Conservation (phyloP, 768 basidiomycete genomes). For the Nevesoporus exiguus region DNA sequence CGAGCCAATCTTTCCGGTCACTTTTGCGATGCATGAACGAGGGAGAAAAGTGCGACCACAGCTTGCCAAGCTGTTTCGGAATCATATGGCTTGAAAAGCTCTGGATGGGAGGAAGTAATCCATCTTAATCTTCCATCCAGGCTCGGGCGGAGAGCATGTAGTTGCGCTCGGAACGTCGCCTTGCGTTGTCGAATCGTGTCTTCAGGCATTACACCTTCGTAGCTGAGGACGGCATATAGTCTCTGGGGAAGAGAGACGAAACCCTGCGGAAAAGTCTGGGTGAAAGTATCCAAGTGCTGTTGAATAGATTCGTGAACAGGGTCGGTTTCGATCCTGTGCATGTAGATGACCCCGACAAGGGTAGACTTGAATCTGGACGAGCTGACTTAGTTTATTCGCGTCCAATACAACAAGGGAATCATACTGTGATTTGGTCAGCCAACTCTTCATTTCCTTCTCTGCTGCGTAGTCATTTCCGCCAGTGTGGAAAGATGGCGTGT, state of each 20-base stretch:
- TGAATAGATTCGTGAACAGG: background rate
- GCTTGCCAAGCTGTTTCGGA: slow-evolving; percentile 9
- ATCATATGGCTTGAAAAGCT: background rate
- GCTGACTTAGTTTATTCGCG: background rate
- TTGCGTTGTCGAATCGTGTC: background rate
- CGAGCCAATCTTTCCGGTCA: too few relatives aligned
- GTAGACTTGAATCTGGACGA: slow-evolving; percentile 9
- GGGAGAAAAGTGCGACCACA: slow-evolving; percentile 9
- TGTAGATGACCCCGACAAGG: slow-evolving; percentile 13
- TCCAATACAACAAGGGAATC: background rate
- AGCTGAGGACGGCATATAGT: slow-evolving; percentile 12
- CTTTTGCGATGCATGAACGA: too few relatives aligned
- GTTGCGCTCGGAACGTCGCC: background rate
- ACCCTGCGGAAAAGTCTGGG: background rate
- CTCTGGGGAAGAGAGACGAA: background rate
- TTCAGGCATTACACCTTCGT: fast-evolving
- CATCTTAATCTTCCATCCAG: background rate
- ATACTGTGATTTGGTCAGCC: slow-evolving; percentile 9
- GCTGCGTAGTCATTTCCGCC: background rate
- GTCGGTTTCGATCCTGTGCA: slow-evolving; percentile 11
- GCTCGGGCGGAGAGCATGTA: background rate
- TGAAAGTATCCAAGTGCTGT: slow-evolving; percentile 8
- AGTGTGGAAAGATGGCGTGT: slow-evolving; percentile 19
- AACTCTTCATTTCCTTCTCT: background rate
- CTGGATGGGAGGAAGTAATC: background rate